Evolutionary conservation across 345 rosid genomes (phyloP).

Genomic region (Gossypium ekmanianum): DNA sequence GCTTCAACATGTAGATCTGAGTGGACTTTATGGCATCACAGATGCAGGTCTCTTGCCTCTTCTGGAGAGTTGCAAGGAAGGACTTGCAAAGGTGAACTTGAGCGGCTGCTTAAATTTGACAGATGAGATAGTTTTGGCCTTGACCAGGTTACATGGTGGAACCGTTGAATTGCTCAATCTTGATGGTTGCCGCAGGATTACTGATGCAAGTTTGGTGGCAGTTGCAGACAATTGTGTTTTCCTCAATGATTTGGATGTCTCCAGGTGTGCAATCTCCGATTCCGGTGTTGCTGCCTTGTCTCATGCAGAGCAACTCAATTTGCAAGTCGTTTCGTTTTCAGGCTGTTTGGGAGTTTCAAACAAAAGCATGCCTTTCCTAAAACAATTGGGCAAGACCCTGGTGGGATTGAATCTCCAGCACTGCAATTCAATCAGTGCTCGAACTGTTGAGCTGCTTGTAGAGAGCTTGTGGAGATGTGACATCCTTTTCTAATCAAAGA

Average conservation of each 20-base stretch:
- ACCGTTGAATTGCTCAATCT: conserved; percentile 57
- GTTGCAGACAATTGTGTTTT: conserved; percentile 50
- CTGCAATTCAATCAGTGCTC: conserved; percentile 54
- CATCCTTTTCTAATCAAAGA: conserved; percentile 41
- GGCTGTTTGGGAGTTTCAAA: conserved; percentile 53
- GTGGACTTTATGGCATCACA: conserved; percentile 49
- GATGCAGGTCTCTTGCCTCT: conserved; percentile 58
- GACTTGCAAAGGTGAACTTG: conserved; percentile 56
- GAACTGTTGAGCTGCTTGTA: conserved; percentile 38
- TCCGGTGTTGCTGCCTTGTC: conserved; percentile 47
- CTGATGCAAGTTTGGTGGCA: conserved; percentile 56
- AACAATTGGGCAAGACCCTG: conserved; percentile 46
- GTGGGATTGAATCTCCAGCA: conserved; percentile 63
- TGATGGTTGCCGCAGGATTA: conserved; percentile 63
- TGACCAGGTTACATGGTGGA: conserved; percentile 50
- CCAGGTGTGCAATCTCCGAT: conserved; percentile 49
- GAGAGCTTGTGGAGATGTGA: conserved; percentile 69
- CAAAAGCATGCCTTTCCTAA: conserved; percentile 38
- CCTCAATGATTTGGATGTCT: conserved; percentile 58
- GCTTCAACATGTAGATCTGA: conserved; percentile 57
- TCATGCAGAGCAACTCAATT: conserved; percentile 37
- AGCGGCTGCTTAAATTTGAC: conserved; percentile 58
- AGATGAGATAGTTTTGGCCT: conserved; percentile 39
- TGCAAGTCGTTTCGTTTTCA: conserved; percentile 55
- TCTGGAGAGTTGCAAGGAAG: conserved; percentile 43